These are phyloP conservation scores for Adiantum capillusveneris DNA, from an alignment of 75 land plant species.

Conservation along the genomic window DNA sequence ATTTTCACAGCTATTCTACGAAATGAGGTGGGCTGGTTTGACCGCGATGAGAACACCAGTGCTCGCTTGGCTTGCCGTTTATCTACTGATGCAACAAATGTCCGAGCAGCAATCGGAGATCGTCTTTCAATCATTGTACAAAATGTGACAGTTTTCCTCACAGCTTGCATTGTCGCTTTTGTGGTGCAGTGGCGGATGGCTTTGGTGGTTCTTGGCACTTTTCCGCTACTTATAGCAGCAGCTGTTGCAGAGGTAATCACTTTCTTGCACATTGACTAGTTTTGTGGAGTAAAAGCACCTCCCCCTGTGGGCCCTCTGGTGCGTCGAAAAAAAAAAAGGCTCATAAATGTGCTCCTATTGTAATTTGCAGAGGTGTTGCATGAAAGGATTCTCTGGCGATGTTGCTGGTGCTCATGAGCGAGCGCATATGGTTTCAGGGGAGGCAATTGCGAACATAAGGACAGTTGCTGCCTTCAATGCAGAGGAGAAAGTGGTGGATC, in stretches of 20 bases:
- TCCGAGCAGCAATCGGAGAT: constrained; percentile 89
- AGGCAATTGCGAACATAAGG: constrained; percentile 80
- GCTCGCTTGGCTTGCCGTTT: constrained; percentile 62
- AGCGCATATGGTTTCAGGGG: constrained; percentile 84
- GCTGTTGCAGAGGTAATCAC: constrained; percentile 66
- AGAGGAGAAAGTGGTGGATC: constrained; percentile 58
- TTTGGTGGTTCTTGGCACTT: constrained; percentile 71
- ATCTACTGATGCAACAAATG: constrained; percentile 74
- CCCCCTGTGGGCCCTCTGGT: too few species aligned
- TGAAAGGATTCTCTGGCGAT: constrained; percentile 90
- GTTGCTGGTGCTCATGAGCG: constrained; percentile 68
- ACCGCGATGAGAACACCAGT: constrained; percentile 83
- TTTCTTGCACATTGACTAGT: not conserved
- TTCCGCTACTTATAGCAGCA: constrained; percentile 79
- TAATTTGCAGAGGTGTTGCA: constrained; percentile 67
- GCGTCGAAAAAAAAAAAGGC: too few species aligned
- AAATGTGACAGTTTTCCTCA: constrained; percentile 67
- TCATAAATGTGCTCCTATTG: too few species aligned
- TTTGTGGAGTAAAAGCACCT: not conserved
- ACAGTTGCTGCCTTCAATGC: constrained; percentile 95
- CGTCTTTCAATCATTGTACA: constrained; percentile 79
- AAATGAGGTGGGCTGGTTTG: constrained; percentile 92
- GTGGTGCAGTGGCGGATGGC: constrained; percentile 85
- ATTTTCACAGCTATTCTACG: constrained; percentile 42
- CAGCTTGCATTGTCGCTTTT: constrained; percentile 80